Percentiles rank a stretch among this genome's conserved stretches.
These are phyloP conservation scores for Verbascum thapsus DNA, from an alignment of 257 asterid species.

Conservation along the genomic window DNA sequence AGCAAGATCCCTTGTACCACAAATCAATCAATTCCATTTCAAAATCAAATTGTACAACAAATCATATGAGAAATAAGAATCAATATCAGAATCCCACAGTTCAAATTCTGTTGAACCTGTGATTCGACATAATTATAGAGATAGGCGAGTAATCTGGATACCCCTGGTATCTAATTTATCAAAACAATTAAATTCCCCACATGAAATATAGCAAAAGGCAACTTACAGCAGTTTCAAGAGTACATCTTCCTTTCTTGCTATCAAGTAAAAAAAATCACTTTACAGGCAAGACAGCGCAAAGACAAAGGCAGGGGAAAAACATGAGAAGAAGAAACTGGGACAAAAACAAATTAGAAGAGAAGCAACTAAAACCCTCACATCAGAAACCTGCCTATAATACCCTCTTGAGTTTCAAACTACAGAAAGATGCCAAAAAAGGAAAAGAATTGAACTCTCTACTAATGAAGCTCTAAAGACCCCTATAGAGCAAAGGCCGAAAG, in stretches of 20 bases:
- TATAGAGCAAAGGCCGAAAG: conserved; percentile 34
- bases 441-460: conserved; percentile 35
- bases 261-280: conserved; percentile 42
- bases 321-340: conserved; percentile 22
- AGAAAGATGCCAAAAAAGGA: conserved; percentile 30
- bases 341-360: conserved; percentile 22
- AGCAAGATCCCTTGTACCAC: no score
- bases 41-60: no score
- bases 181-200: conserved; percentile 35
- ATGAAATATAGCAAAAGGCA: conserved; percentile 44
- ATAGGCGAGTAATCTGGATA: background rate
- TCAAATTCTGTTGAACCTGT: conserved; percentile 7
- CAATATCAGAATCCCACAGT: no score
- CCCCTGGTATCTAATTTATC: background rate
- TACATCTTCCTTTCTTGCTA: conserved; percentile 53
- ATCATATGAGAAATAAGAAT: no score
- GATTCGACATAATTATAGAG: background rate
- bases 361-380: conserved; percentile 36
- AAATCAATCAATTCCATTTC: no score
- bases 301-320: conserved; percentile 21
- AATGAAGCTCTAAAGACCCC: conserved; percentile 38
- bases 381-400: conserved; percentile 38
- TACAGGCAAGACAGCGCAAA: conserved; percentile 46
- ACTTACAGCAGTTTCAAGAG: conserved; percentile 49
- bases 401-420: conserved; percentile 42